A percentile compares a stretch with the other conserved stretches of the same genome.
Conservation (phyloP, 1,139 yeast genomes). For the Arxiozyma slooffiae region DNA sequence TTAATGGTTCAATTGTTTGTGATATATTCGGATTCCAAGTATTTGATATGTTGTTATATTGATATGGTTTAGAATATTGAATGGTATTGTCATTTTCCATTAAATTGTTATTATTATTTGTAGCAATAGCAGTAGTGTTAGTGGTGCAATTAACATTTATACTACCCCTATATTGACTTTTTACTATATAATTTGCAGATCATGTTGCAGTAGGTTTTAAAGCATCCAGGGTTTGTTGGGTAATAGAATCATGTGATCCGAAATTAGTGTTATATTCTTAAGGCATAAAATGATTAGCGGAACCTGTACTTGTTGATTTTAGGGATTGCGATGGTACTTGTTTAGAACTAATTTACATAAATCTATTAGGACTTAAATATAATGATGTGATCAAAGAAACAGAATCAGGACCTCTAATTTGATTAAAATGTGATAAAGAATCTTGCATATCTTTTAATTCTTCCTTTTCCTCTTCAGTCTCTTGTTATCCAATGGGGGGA, state of each 20-base stretch:
- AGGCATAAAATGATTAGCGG: constrained; percentile 12
- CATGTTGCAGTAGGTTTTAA: constrained; percentile 48
- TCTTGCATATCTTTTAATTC: constrained; percentile 59
- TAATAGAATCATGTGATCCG: constrained; percentile 7
- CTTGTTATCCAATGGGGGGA: constrained; percentile 28
- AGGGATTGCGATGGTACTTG: constrained; percentile 29
- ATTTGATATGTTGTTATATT: background rate
- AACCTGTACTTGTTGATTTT: constrained; percentile 34
- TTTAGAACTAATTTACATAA: constrained; percentile 3
- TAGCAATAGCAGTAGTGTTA: background rate
- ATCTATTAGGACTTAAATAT: constrained; percentile 10
- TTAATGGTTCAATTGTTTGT: constrained; percentile 13
- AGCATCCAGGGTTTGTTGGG: constrained; percentile 25
- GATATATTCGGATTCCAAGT: background rate
- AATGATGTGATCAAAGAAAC: constrained; percentile 44
- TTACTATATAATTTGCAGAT: constrained; percentile 35
- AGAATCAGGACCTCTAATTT: constrained; percentile 53
- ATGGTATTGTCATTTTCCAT: background rate
- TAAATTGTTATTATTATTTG: background rate
- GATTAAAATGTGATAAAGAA: constrained; percentile 55
- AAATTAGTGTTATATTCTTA: constrained; percentile 4
- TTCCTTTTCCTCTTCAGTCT: constrained; percentile 37
- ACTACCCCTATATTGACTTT: constrained; percentile 12
- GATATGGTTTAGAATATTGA: background rate
- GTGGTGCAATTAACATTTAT: too few species aligned